These are phyloP conservation scores for Pilobolus umbonatus DNA, from an alignment of 192 early-diverging fungal species.

Conservation along the genomic window DNA sequence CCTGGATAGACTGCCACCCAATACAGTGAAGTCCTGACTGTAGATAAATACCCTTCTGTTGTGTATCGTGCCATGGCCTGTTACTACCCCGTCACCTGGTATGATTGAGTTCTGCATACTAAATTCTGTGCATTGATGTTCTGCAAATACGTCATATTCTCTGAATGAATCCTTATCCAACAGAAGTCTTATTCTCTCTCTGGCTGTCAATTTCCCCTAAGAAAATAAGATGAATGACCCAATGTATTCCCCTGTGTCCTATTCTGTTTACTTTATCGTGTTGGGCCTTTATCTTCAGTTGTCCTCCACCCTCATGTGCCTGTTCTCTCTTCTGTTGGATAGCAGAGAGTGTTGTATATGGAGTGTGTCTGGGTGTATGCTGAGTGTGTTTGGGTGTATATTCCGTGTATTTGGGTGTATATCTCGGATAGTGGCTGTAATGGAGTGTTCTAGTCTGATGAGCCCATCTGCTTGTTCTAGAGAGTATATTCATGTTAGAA, in stretches of 20 bases:
- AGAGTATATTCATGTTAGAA: no score
- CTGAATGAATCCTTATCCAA: slow-evolving; percentile 81
- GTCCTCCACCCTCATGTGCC: slow-evolving; percentile 74
- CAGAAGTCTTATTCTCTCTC: slow-evolving; percentile 84
- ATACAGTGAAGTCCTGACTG: slow-evolving; percentile 92
- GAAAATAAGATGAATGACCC: background rate
- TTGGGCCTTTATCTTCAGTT: slow-evolving; percentile 74
- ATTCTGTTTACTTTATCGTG: slow-evolving; percentile 66
- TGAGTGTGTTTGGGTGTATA: no score
- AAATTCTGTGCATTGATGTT: slow-evolving; percentile 92
- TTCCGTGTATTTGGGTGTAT: no score
- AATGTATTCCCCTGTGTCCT: background rate
- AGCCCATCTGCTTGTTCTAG: no score
- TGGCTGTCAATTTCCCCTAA: slow-evolving; percentile 89
- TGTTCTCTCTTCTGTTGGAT: slow-evolving; percentile 69
- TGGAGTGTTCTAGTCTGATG: no score
- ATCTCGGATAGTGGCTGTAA: no score
- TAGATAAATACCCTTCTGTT: slow-evolving; percentile 87
- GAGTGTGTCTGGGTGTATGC: background rate
- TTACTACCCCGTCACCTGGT: slow-evolving; percentile 93
- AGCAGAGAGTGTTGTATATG: background rate
- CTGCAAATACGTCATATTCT: slow-evolving; percentile 91
- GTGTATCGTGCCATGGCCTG: slow-evolving; percentile 92
- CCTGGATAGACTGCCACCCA: slow-evolving; percentile 84
- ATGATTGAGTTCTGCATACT: slow-evolving; percentile 77